Conservation (phyloP, 1,139 yeast species). For the Nakaseomyces glabratus region DNA sequence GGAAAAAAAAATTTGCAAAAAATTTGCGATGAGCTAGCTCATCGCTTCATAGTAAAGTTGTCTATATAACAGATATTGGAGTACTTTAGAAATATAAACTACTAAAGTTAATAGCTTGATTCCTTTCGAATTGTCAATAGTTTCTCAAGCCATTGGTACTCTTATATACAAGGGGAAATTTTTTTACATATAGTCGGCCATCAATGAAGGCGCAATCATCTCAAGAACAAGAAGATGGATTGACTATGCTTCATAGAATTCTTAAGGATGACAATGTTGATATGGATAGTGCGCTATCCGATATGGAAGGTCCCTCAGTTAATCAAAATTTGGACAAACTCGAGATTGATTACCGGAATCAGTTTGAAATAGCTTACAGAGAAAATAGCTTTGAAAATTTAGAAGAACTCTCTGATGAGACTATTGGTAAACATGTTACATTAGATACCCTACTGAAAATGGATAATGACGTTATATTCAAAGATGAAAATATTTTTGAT, state of each 20-base stretch:
- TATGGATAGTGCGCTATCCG: neutral
- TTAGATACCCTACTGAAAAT: slow-evolving; percentile 4
- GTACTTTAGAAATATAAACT: too few relatives aligned
- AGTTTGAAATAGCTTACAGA: slow-evolving; percentile 3
- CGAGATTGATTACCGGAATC: slow-evolving; percentile 7
- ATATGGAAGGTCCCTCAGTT: slow-evolving; percentile 1
- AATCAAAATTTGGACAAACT: neutral
- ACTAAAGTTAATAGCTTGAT: too few relatives aligned
- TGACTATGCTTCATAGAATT: neutral
- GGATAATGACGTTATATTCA: slow-evolving; percentile 1
- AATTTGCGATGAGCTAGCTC: too few relatives aligned
- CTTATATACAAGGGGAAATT: too few relatives aligned
- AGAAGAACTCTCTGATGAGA: slow-evolving; percentile 2
- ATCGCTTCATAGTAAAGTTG: too few relatives aligned
- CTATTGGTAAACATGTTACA: slow-evolving; percentile 2
- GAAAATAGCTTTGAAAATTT: slow-evolving; percentile 1
- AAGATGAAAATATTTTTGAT: neutral
- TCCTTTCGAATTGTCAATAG: too few relatives aligned
- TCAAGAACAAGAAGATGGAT: slow-evolving; percentile 1
- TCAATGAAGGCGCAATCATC: too few relatives aligned
- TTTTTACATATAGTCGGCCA: too few relatives aligned
- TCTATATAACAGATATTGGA: too few relatives aligned
- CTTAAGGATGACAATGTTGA: neutral
- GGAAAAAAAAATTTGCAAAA: too few relatives aligned
- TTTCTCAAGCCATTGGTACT: too few relatives aligned